Evolutionary conservation across 345 rosid species (phyloP).

Genomic region (Adansonia digitata): DNA sequence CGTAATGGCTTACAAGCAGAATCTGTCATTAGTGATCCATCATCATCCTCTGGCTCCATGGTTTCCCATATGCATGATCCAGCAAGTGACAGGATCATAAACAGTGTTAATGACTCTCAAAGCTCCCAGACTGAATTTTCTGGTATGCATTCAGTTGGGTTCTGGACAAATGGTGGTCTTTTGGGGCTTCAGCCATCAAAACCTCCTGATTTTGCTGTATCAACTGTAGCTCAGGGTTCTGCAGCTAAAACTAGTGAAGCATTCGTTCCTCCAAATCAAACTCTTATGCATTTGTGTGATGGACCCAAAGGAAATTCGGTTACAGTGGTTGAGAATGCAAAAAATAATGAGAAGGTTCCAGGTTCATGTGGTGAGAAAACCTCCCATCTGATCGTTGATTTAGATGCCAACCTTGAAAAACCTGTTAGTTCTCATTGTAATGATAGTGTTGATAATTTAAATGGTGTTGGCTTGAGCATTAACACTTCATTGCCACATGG

Average conservation of each 20-base stretch:
- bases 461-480: slow-evolving; percentile 19
- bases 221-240: slow-evolving; percentile 32
- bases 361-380: slow-evolving; percentile 20
- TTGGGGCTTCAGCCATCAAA: slow-evolving; percentile 90
- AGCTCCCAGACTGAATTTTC: slow-evolving; percentile 38
- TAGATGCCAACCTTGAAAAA: slow-evolving; percentile 28
- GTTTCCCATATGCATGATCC: slow-evolving; percentile 45
- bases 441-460: slow-evolving; percentile 21
- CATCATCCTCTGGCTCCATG: slow-evolving; percentile 24
- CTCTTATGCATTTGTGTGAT: slow-evolving; percentile 6
- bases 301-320: slow-evolving; percentile 28
- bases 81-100: slow-evolving; percentile 12
- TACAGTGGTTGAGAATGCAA: slow-evolving; percentile 26
- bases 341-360: slow-evolving; percentile 16
- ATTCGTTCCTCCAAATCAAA: slow-evolving; percentile 16
- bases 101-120: slow-evolving; percentile 24
- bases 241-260: slow-evolving; percentile 21
- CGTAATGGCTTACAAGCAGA: slow-evolving; percentile 21
- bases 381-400: slow-evolving; percentile 23
- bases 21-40: slow-evolving; percentile 21
- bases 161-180: slow-evolving; percentile 95
- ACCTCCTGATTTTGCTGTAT: slow-evolving; percentile 74
- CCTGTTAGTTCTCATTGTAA: slow-evolving; percentile 23
- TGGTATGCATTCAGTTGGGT: slow-evolving; percentile 37
- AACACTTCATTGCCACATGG: slow-evolving; percentile 24